Evolutionary conservation across 768 basidiomycete genomes (phyloP).

Genomic region (Psilocybe tampanensis): DNA sequence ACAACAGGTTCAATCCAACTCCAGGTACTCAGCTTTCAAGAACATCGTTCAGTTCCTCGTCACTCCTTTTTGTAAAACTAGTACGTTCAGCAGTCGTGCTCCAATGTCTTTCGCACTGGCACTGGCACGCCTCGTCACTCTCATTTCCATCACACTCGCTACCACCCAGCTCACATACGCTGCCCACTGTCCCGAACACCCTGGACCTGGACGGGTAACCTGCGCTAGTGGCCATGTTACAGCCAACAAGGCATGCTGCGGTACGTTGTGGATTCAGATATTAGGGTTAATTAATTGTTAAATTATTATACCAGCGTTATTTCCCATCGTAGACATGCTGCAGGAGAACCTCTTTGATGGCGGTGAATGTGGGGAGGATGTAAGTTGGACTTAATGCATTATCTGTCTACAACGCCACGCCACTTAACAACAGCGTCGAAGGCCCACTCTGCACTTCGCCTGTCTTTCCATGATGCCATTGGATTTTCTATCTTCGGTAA

Average conservation of each 20-base stretch:
- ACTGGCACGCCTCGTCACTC: conserved; percentile 12
- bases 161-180: conserved; percentile 11
- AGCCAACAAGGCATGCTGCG: conserved; percentile 19
- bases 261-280: not conserved
- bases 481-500: conserved; percentile 12
- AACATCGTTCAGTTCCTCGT: not conserved
- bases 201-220: too few relatives aligned
- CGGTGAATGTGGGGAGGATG: conserved; percentile 20
- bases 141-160: conserved; percentile 11
- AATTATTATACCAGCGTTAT: conserved; percentile 1
- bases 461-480: conserved; percentile 23
- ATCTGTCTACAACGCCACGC: not conserved
- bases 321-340: conserved; percentile 17
- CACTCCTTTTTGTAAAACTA: not conserved
- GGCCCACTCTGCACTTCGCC: conserved; percentile 19
- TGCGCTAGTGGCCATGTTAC: conserved; percentile 24
- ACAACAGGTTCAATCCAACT: too few relatives aligned
- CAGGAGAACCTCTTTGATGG: conserved; percentile 18
- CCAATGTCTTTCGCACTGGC: conserved; percentile 19
- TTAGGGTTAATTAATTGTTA: not conserved
- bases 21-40: too few relatives aligned
- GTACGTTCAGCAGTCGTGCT: not conserved
- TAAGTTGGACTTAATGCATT: not conserved
- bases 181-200: conserved; percentile 20
- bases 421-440: not conserved